Conservation (phyloP, 2,329 filamentous ascomycete genomes). For the Alternaria rosae region DNA sequence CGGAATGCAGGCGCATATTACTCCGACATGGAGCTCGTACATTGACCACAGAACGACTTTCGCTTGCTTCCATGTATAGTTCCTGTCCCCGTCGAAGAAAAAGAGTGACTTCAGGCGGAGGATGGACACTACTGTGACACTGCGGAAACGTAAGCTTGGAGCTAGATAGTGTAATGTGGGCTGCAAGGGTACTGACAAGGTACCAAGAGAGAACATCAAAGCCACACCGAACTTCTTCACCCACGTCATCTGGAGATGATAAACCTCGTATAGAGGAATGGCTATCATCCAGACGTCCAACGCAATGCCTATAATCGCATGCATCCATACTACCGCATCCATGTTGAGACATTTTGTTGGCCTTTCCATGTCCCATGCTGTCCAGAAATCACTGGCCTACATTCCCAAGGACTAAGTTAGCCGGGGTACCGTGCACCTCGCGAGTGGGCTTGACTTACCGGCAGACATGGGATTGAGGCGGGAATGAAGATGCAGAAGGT, state of each 20-base stretch:
- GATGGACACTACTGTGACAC: slow-evolving; percentile 46
- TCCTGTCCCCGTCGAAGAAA: slow-evolving; percentile 49
- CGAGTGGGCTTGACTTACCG: slow-evolving; percentile 24
- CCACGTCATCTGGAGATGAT: slow-evolving; percentile 32
- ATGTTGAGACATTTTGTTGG: slow-evolving; percentile 37
- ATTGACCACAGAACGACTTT: slow-evolving; percentile 22
- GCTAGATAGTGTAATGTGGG: too few species aligned
- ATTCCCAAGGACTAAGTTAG: not conserved
- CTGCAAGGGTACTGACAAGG: slow-evolving; percentile 15
- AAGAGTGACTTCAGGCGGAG: slow-evolving; percentile 52
- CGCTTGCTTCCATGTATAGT: slow-evolving; percentile 46
- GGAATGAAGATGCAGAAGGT: slow-evolving; percentile 23
- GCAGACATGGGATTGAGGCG: slow-evolving; percentile 40
- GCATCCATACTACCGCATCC: slow-evolving; percentile 40
- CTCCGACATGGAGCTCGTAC: slow-evolving; percentile 29
- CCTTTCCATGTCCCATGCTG: slow-evolving; percentile 28
- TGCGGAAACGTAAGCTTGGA: not conserved
- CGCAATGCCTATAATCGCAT: slow-evolving; percentile 37
- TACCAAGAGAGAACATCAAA: slow-evolving; percentile 45
- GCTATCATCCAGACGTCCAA: slow-evolving; percentile 33
- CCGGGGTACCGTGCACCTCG: too few species aligned
- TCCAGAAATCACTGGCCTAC: slow-evolving; percentile 31
- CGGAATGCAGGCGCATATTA: slow-evolving; percentile 54
- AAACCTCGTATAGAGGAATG: slow-evolving; percentile 42
- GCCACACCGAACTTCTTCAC: slow-evolving; percentile 45